Percentiles rank a stretch among this genome's conserved stretches.
These are phyloP conservation scores for Lactuca saligna DNA, from an alignment of 129 eudicot genomes.

Conservation along the genomic window DNA sequence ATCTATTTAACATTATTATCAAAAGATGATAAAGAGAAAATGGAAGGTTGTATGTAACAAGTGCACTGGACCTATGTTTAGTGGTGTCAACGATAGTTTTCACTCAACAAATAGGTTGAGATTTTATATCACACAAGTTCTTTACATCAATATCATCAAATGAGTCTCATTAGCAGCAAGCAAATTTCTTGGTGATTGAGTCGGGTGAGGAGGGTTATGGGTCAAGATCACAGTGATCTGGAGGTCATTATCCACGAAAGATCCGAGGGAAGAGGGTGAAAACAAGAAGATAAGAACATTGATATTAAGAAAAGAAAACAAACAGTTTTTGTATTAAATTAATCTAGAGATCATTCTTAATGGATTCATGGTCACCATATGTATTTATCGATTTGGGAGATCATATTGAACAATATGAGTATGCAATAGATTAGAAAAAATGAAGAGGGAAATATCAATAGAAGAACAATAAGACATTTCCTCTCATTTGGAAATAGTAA, in stretches of 20 bases:
- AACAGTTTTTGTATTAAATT: slow-evolving; percentile 50
- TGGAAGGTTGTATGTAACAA: too few species aligned
- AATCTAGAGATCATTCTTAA: slow-evolving; percentile 72
- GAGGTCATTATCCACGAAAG: slow-evolving; percentile 51
- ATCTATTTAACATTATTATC: too few species aligned
- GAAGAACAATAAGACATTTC: slow-evolving; percentile 56
- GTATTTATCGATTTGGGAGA: slow-evolving; percentile 61
- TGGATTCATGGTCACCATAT: slow-evolving; percentile 79
- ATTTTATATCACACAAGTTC: slow-evolving; percentile 37
- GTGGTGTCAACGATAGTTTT: too few species aligned
- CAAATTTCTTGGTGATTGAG: slow-evolving; percentile 67
- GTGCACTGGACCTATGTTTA: too few species aligned
- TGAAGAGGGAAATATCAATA: slow-evolving; percentile 59
- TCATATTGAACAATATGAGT: slow-evolving; percentile 33
- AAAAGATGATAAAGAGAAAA: too few species aligned
- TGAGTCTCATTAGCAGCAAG: slow-evolving; percentile 38
- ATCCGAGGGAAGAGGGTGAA: slow-evolving; percentile 29
- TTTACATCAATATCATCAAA: slow-evolving; percentile 71
- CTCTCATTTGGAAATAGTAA: slow-evolving; percentile 75
- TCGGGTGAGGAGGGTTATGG: slow-evolving; percentile 40
- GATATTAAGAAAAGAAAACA: slow-evolving; percentile 46
- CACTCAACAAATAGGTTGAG: too few species aligned
- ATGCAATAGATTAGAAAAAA: slow-evolving; percentile 39
- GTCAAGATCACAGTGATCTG: slow-evolving; percentile 36
- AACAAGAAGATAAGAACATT: slow-evolving; percentile 60